These are phyloP conservation scores for Nicotiana rustica DNA, from an alignment of 305 asterid species.

Conservation along the genomic window DNA sequence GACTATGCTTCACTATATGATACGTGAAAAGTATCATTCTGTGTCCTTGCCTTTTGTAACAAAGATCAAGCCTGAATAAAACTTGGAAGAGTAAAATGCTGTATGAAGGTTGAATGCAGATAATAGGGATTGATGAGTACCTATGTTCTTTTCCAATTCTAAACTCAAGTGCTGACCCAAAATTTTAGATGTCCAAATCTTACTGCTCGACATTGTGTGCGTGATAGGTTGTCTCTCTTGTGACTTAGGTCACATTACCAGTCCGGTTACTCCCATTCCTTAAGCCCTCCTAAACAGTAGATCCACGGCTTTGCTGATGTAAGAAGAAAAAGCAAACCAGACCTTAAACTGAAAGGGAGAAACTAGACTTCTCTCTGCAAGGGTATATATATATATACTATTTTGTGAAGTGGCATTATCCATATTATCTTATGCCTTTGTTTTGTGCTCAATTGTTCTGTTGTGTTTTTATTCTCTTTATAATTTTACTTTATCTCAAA, in stretches of 20 bases:
- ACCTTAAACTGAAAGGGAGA: constrained; percentile 12
- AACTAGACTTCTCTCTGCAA: background rate
- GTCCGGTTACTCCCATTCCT: constrained; percentile 10
- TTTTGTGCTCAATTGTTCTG: background rate
- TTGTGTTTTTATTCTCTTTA: constrained; percentile 19
- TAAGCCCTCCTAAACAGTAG: constrained; percentile 11
- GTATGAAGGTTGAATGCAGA: constrained; percentile 19
- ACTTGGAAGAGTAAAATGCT: constrained; percentile 22
- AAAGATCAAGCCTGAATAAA: background rate
- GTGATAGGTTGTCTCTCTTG: constrained; percentile 13
- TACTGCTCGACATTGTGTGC: background rate
- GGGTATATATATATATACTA: background rate
- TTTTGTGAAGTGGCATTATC: background rate
- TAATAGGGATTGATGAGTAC: background rate
- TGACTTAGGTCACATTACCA: background rate
- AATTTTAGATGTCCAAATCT: constrained; percentile 1
- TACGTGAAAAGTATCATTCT: background rate
- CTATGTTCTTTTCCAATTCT: constrained; percentile 25
- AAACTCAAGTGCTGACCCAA: background rate
- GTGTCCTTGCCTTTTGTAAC: background rate
- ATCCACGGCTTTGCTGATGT: constrained; percentile 1
- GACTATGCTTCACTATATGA: no score
- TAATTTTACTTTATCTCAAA: background rate
- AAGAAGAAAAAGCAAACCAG: background rate
- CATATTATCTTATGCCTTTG: constrained; percentile 6